Evolutionary conservation across 2,329 filamentous ascomycete species (phyloP).

Genomic region (Phoma sp.): DNA sequence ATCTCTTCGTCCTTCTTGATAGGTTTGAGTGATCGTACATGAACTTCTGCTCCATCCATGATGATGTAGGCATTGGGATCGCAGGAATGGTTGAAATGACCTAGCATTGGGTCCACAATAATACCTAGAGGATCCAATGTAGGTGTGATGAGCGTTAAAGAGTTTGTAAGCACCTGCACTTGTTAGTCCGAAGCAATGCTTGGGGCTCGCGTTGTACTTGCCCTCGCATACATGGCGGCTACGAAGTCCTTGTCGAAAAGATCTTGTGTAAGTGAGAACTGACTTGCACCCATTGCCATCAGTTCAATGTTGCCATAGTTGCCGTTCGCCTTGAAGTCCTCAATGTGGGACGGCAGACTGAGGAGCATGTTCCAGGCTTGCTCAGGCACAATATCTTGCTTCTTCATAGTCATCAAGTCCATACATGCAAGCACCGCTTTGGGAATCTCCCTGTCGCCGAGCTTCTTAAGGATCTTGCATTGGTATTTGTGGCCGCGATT

Average conservation of each 20-base stretch:
- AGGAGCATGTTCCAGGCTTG: conserved; percentile 53
- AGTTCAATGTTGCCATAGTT: conserved; percentile 57
- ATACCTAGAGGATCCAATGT: conserved; percentile 64
- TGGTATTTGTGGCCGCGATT: conserved; percentile 64
- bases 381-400: conserved; percentile 46
- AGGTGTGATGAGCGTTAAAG: conserved; percentile 62
- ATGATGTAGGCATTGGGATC: conserved; percentile 64
- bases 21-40: conserved; percentile 58
- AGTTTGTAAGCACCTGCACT: conserved; percentile 59
- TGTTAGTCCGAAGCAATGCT: conserved; percentile 25
- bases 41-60: conserved; percentile 60
- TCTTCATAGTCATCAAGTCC: conserved; percentile 57
- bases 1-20: conserved; percentile 64
- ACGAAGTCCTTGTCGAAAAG: conserved; percentile 51
- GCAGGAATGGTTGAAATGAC: conserved; percentile 67
- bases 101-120: conserved; percentile 61
- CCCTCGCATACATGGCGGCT: conserved; percentile 55
- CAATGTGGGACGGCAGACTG: conserved; percentile 56
- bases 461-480: conserved; percentile 59
- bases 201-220: conserved; percentile 9
- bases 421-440: conserved; percentile 62
- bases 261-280: conserved; percentile 56
- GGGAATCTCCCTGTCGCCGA: conserved; percentile 55
- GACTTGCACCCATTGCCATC: conserved; percentile 60
- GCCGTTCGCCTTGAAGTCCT: conserved; percentile 52